A percentile compares a stretch with the other conserved stretches of the same genome.
These are phyloP conservation scores for Boechera stricta DNA, from an alignment of 345 rosid genomes.

Conservation along the genomic window DNA sequence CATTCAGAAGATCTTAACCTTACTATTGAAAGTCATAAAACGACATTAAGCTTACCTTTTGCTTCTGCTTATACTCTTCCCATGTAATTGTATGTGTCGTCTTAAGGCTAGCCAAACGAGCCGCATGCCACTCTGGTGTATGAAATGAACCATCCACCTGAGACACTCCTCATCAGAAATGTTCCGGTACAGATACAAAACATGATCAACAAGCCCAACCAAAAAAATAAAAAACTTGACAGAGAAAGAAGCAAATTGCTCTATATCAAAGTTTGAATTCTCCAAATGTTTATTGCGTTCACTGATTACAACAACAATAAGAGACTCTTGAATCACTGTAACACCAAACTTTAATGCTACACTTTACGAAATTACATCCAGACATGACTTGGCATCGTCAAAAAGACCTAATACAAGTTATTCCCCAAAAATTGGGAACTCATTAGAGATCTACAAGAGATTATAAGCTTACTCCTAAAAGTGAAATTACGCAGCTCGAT, in stretches of 20 bases:
- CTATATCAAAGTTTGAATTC: conserved; percentile 11
- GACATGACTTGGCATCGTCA: background rate
- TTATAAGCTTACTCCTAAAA: background rate
- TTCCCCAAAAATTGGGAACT: conserved; percentile 2
- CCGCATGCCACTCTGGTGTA: conserved; percentile 99
- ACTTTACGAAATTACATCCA: background rate
- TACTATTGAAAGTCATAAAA: background rate
- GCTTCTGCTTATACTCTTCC: conserved; percentile 93
- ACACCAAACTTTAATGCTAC: background rate
- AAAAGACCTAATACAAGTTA: conserved; percentile 21
- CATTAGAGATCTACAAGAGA: conserved; percentile 9
- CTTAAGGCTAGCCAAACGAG: conserved; percentile 98
- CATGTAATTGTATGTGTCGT: conserved; percentile 92
- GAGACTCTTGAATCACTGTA: conserved; percentile 1
- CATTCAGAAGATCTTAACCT: background rate
- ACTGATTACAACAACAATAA: conserved; percentile 6
- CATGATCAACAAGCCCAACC: background rate
- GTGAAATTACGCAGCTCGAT: background rate
- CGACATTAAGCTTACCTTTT: conserved; percentile 60
- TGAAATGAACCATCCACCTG: conserved; percentile 99
- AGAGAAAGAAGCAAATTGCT: conserved; percentile 15
- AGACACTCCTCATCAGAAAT: conserved; percentile 91
- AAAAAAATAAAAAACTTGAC: conserved; percentile 1
- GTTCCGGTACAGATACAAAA: conserved; percentile 47
- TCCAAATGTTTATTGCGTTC: background rate